Evolutionary conservation across 164 flowering plant genomes (phyloP), one percentile per base, ranked within the genome.

Genomic region (Santalum album): DNA sequence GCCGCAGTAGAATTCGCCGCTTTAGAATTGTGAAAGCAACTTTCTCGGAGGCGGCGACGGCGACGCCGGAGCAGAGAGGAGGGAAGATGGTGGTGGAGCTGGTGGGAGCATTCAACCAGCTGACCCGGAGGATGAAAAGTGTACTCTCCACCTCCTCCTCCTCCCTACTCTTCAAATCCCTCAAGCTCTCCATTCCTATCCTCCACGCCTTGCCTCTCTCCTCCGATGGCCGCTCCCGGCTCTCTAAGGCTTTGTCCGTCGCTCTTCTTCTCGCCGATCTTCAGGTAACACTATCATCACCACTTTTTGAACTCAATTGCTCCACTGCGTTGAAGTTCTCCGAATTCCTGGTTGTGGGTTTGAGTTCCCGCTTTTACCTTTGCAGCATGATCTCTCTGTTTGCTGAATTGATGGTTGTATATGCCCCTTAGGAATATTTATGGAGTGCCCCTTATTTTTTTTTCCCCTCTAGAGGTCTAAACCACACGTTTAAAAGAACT

Each of bases 1-100:
- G n/a, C n/a, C n/a, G n/a, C n/a, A n/a, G n/a, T n/a, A n/a, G n/a
- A n/a, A n/a, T n/a, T n/a, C n/a, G n/a, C n/a, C n/a, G n/a, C n/a
- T n/a, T n/a, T n/a, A n/a, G n/a, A n/a, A n/a, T n/a, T n/a, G n/a
- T n/a, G n/a, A n/a, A n/a, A n/a, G n/a, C n/a, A n/a, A n/a, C n/a
- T n/a, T n/a, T n/a, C n/a, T n/a, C n/a, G 34, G 34, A 29, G 34
- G 34, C 34, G 15, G 54, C 53, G 12, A 54, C 48, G 26, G 39
- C 61, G 55, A 10, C 54, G 47, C 59, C 73, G 45, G 86, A 80
- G 54, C 82, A 78, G 44, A 70, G 79, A 0, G 90, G 97, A 34
- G 95, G 89, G 29, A 87, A 78, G 69, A 85, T 85, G 91, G 95
- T 90, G 62, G 89, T 78, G 60, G 90, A 87, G 60, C 58, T 90